Evolutionary conservation across 805 yeast species (phyloP), one percentile per base, ranked within the genome.

Genomic region (Candida ovalis): DNA sequence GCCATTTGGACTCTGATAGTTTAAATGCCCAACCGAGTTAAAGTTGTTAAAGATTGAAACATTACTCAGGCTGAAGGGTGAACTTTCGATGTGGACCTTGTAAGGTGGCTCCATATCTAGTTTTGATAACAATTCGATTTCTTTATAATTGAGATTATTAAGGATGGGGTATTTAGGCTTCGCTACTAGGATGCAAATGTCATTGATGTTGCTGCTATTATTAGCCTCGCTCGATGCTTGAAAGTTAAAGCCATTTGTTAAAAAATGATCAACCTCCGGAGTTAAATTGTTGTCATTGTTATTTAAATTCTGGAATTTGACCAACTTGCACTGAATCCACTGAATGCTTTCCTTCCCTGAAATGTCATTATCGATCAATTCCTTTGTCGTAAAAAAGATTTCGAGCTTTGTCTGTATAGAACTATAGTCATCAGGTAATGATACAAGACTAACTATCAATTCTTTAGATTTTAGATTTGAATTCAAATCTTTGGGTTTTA

Each of bases 121-220:
- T 8, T 15, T 15, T 3, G 50, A 40, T 6, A 25, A 21, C 24
- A 46, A 36, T 15, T 45, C 6, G 4, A 52, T 15, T 1, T 42
- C 45, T 19, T 28, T 48, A 13, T 40, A 21, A 18, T 28, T 21
- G 13, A 53, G 33, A 3, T 35, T 15, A 10, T 41, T 38, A 4
- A 18, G 28, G 5, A 54, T 25, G 2, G 50, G 40, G 40, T 38
- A 52, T 23, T 49, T 47, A 12, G 59, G 54, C 27, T 44, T 47
- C 2, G 52, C 56, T 1, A 52, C 44, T 15, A 55, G 21, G 2
- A 55, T 30, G 37, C 48, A 47, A 0, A 54, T 73, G 50, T 71
- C 71, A 48, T 72, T 77, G 17, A 62, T 48, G 17, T 70, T 65
- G 38, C 64, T 57, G 43, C 72, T 39, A 30, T 12, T 27, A 8